Percentiles rank a stretch among this genome's conserved stretches.
phyloP scores from a whole-genome alignment of 768 basidiomycete species.

The Tremella mesenterica region DNA sequence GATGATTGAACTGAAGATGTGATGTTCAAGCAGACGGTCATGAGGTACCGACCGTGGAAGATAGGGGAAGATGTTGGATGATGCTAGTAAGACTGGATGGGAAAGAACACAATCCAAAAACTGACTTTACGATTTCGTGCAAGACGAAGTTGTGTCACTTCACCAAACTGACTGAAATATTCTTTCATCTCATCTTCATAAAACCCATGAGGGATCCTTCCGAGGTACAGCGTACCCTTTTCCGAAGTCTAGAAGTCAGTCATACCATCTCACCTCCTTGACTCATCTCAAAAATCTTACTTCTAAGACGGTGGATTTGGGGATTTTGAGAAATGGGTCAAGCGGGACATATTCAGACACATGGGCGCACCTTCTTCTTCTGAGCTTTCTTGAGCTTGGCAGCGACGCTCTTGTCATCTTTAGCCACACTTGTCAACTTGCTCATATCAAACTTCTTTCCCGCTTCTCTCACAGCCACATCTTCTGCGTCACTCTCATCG shows the following conservation, averaged over 20 bases:
- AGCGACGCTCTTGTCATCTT: slow-evolving; percentile 74
- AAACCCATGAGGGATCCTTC: slow-evolving; percentile 92
- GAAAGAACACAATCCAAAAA: neutral
- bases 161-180: slow-evolving; percentile 93
- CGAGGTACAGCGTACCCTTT: slow-evolving; percentile 76
- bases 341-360: neutral
- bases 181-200: slow-evolving; percentile 87
- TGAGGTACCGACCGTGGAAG: neutral
- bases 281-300: too few species aligned
- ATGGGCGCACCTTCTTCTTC: slow-evolving; percentile 56
- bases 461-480: slow-evolving; percentile 46
- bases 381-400: slow-evolving; percentile 52
- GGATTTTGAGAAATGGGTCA: too few species aligned
- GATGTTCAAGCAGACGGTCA: neutral
- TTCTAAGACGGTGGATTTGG: too few species aligned
- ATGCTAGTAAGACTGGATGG: neutral
- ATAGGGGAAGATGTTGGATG: neutral
- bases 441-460: slow-evolving; percentile 53
- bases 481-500: slow-evolving; percentile 51
- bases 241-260: slow-evolving; percentile 51
- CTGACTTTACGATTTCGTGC: slow-evolving; percentile 84
- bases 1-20: neutral
- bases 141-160: slow-evolving; percentile 73
- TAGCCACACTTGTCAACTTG: slow-evolving; percentile 75
- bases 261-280: neutral